phyloP scores from a whole-genome alignment of 768 basidiomycete species.

The Tulasnella sp. region DNA sequence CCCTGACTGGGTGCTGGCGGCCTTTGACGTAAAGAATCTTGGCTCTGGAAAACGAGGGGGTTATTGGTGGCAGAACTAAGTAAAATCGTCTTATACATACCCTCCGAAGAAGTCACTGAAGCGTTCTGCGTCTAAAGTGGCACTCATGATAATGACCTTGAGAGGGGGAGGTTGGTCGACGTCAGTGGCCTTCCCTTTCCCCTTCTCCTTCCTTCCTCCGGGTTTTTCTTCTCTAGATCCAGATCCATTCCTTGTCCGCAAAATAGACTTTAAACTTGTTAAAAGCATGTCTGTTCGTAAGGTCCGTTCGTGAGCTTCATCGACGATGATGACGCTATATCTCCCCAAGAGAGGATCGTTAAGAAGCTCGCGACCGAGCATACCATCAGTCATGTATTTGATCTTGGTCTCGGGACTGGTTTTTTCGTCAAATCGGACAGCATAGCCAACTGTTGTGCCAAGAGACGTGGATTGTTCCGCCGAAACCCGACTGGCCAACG shows the following conservation, averaged over 20 bases:
- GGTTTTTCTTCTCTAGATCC: background rate
- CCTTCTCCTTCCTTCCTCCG: constrained; percentile 24
- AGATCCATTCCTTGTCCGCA: constrained; percentile 43
- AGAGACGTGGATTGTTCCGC: constrained; percentile 60
- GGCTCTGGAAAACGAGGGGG: constrained; percentile 38
- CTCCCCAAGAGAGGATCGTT: constrained; percentile 59
- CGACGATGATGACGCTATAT: constrained; percentile 83
- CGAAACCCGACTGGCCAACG: constrained; percentile 84
- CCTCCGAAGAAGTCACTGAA: constrained; percentile 78
- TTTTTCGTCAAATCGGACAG: constrained; percentile 89
- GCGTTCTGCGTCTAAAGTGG: constrained; percentile 89
- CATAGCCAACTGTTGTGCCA: constrained; percentile 78
- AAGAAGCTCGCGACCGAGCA: constrained; percentile 88
- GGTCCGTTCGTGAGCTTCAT: constrained; percentile 95
- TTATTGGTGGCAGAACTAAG: background rate
- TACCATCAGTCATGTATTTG: constrained; percentile 96
- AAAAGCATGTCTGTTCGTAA: constrained; percentile 89
- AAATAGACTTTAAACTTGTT: constrained; percentile 75
- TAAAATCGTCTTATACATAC: constrained; percentile 35
- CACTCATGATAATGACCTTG: constrained; percentile 94
- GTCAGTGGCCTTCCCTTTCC: constrained; percentile 30
- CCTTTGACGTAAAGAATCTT: constrained; percentile 86
- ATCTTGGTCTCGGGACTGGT: constrained; percentile 61
- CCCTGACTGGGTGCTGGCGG: constrained; percentile 80
- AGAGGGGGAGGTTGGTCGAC: constrained; percentile 42